Base-by-base conservation (phyloP, 164 flowering plant species). In the Stephania yunnanensis region DNA sequence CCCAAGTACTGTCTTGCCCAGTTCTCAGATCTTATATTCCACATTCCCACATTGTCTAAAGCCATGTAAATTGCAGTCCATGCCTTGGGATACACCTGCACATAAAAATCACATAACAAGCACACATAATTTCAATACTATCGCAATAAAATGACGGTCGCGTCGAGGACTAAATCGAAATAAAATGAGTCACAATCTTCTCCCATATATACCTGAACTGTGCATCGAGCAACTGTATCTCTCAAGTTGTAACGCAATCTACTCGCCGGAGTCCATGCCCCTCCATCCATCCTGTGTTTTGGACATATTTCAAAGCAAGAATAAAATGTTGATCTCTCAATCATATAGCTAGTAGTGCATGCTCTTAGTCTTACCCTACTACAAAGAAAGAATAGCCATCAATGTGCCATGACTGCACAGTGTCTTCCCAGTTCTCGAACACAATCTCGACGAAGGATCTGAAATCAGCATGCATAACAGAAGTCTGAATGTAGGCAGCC, bases 1-100 rank as follows among this genome's bases (percentile, higher is more conserved):
- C 98, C 98, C 52, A 93, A 80, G 83, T 92, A 92, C 69, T 93
- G 98, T 30, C 91, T 84, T 4, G 86, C 93, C 98, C 98, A 92
- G 76, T 89, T 82, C 86, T 90, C 89, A 7, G 98, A 91, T 79
- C 98, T 85, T 61, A 93, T 71, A 75, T 93, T 91, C 98, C 98
- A 93, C 95, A 92, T 92, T 46, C 98, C 98, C 70, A 90, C 96
- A 76, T 90, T 93, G 88, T 93, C 98, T 77, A 91, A 64, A 8
- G 96, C 84, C 87, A 93, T 79, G 82, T 90, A 93, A 64, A 93
- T 73, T 13, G 97, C 95, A 29, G 90, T 87, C 98, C 97, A 93
- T 74, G 98, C 87, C 75, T 79, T 83, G 1, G 97, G 97, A 80
- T 91, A 91, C 15, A 91, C 98, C 98, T 93, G 87, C 48, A 76